These are phyloP conservation scores for Hypoxylon subgilvum DNA, from an alignment of 495 filamentous ascomycete genomes.

Conservation along the genomic window DNA sequence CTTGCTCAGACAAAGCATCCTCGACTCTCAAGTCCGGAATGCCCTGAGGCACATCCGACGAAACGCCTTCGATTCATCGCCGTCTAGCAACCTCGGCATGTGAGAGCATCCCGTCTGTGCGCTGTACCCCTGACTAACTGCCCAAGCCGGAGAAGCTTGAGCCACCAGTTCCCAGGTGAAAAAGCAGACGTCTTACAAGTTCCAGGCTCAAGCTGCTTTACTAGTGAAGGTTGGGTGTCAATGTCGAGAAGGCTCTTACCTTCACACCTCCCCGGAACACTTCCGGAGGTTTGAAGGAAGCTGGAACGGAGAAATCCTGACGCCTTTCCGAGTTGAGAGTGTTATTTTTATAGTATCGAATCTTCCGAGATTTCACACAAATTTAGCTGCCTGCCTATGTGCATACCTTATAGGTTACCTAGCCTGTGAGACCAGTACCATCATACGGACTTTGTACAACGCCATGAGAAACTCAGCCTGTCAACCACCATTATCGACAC, in stretches of 20 bases:
- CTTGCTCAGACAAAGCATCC: slow-evolving; percentile 3
- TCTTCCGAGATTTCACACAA: not conserved
- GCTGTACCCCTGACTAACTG: not conserved
- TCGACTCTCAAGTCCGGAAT: not conserved
- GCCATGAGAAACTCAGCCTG: too few relatives aligned
- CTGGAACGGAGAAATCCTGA: slow-evolving; percentile 17
- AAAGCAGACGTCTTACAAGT: not conserved
- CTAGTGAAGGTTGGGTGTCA: slow-evolving; percentile 2
- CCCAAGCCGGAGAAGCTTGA: slow-evolving; percentile 11
- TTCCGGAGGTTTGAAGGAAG: slow-evolving; percentile 7
- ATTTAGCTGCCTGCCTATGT: not conserved
- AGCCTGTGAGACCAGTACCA: too few relatives aligned
- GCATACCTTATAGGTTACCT: not conserved
- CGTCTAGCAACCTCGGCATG: slow-evolving; percentile 22
- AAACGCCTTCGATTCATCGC: slow-evolving; percentile 26
- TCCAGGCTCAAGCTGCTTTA: slow-evolving; percentile 5
- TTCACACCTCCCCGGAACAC: slow-evolving; percentile 1
- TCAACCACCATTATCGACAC: too few relatives aligned
- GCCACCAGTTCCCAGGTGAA: slow-evolving; percentile 3
- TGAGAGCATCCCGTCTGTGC: slow-evolving; percentile 25
- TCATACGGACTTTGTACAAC: too few relatives aligned
- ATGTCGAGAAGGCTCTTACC: slow-evolving; percentile 7
- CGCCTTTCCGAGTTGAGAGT: slow-evolving; percentile 15
- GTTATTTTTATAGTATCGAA: not conserved
- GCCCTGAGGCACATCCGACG: slow-evolving; percentile 13